Percentiles rank a stretch among this genome's conserved stretches.
phyloP scores from a whole-genome alignment of 139 green algal species.

The Micromonas pusilla region DNA sequence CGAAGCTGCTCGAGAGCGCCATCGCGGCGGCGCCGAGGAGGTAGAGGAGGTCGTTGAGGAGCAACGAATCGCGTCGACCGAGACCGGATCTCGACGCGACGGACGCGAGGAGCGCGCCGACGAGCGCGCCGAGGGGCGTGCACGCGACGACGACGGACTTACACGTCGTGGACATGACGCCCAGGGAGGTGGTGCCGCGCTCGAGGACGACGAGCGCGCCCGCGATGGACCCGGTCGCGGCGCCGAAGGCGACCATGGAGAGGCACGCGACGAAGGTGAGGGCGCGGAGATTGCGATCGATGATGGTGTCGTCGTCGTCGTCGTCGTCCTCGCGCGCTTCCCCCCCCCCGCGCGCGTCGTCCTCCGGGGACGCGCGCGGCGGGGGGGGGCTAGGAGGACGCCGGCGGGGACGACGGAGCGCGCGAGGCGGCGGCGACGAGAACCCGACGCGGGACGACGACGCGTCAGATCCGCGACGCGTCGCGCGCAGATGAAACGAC shows the following conservation, averaged over 20 bases:
- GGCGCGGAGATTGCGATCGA: neutral
- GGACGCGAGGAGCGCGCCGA: neutral
- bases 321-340: too few species aligned
- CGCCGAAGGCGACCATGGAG: constrained; percentile 4
- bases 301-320: neutral
- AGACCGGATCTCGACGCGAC: neutral
- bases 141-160: constrained; percentile 2
- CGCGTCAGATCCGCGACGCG: too few species aligned
- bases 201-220: constrained; percentile 21
- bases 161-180: neutral
- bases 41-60: neutral
- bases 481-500: too few species aligned
- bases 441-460: too few species aligned
- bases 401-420: too few species aligned
- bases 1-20: neutral
- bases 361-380: neutral
- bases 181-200: neutral
- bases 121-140: neutral
- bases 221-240: constrained; percentile 15
- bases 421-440: too few species aligned
- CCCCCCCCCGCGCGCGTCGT: neutral
- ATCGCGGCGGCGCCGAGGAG: neutral
- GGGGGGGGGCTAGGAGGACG: too few species aligned
- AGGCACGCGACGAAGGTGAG: constrained; percentile 14
- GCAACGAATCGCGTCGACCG: neutral